phyloP scores from a whole-genome alignment of 257 asterid species.

The Solanum chaucha region DNA sequence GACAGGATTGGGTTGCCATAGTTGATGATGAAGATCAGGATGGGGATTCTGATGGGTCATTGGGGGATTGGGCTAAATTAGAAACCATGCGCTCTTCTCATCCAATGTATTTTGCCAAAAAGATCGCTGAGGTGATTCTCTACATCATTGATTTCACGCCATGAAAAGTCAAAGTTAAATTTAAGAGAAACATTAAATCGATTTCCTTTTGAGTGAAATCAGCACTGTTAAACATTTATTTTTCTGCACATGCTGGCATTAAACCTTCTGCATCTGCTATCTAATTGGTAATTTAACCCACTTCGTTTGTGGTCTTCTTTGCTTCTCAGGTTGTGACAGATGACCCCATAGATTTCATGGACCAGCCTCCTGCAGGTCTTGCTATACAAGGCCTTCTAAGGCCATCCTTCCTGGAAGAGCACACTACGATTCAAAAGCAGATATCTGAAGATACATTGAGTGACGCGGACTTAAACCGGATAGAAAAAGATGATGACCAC shows the following conservation, averaged over 20 bases:
- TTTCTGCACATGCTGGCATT: not conserved
- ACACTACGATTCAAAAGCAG: constrained; percentile 63
- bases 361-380: constrained; percentile 88
- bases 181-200: not conserved
- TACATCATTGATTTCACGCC: not conserved
- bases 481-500: constrained; percentile 22
- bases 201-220: not conserved
- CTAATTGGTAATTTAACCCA: not conserved
- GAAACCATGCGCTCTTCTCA: constrained; percentile 94
- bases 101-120: constrained; percentile 91
- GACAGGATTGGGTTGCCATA: constrained; percentile 85
- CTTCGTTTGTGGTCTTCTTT: not conserved
- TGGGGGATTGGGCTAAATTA: constrained; percentile 95
- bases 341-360: constrained; percentile 87
- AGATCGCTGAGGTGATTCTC: constrained; percentile 59
- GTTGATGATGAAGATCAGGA: constrained; percentile 61
- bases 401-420: constrained; percentile 90
- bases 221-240: not conserved
- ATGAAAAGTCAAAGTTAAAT: not conserved
- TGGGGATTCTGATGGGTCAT: constrained; percentile 69
- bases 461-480: constrained; percentile 19
- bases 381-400: constrained; percentile 85
- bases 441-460: constrained; percentile 33
- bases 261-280: not conserved
- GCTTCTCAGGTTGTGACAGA: constrained; percentile 60